Conservation (phyloP, 2,329 filamentous ascomycete species). For the Pseudogymnoascus sp. region DNA sequence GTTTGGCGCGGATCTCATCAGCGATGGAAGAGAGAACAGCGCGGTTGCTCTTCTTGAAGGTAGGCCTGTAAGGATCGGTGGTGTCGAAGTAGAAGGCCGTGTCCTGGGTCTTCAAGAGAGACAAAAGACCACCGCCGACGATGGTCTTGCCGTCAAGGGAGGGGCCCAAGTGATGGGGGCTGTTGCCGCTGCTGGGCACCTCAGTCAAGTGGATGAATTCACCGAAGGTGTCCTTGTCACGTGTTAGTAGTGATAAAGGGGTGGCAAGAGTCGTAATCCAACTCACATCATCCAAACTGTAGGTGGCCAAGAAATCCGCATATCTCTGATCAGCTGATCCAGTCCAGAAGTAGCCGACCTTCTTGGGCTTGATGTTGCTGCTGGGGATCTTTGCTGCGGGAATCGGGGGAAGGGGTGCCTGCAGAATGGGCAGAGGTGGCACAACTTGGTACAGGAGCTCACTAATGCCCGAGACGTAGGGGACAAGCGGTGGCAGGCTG, state of each 20-base stretch:
- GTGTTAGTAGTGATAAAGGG: slow-evolving; percentile 8
- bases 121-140: slow-evolving; percentile 49
- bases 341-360: slow-evolving; percentile 59
- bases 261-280: neutral
- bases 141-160: slow-evolving; percentile 49
- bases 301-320: slow-evolving; percentile 50
- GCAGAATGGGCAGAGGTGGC: slow-evolving; percentile 49
- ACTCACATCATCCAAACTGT: slow-evolving; percentile 48
- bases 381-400: slow-evolving; percentile 43
- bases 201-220: slow-evolving; percentile 49
- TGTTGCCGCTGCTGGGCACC: slow-evolving; percentile 51
- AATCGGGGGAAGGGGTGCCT: slow-evolving; percentile 51
- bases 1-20: slow-evolving; percentile 56
- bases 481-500: slow-evolving; percentile 47
- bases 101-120: slow-evolving; percentile 50
- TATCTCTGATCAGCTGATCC: slow-evolving; percentile 51
- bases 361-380: slow-evolving; percentile 53
- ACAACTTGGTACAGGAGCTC: slow-evolving; percentile 42
- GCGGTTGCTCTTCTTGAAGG: slow-evolving; percentile 51
- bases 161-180: slow-evolving; percentile 49
- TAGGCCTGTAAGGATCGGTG: slow-evolving; percentile 48
- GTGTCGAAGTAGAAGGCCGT: slow-evolving; percentile 56
- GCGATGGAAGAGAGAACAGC: slow-evolving; percentile 50
- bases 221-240: slow-evolving; percentile 48
- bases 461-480: slow-evolving; percentile 50